Base-by-base conservation (phyloP, 257 asterid genomes). In the Solanum boliviense region DNA sequence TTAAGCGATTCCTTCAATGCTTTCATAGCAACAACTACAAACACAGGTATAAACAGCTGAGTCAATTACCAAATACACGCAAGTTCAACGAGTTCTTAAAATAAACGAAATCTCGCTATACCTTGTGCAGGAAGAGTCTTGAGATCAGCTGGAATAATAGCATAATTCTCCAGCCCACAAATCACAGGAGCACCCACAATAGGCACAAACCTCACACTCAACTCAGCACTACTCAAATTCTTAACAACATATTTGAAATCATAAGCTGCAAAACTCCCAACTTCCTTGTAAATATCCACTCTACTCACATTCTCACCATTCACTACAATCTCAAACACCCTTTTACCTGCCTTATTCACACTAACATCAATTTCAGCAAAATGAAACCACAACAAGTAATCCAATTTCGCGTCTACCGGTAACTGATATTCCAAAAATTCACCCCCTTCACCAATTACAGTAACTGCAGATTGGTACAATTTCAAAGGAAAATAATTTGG, bases 141-240 rank as follows among this genome's bases (percentile, higher is more conserved):
- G 86, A 93, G 94, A 93, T 94, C 99, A 87, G 92, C 87, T 1
- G 98, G 99, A 46, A 96, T 96, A 88, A 97, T 93, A 0, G 99
- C 99, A 72, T 97, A 97, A 91, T 96, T 97, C 92, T 97, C 99
- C 6, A 97, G 92, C 34, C 99, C 99, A 85, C 99, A 97, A 76
- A 97, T 94, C 32, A 95, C 76, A 1, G 99, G 99, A 3, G 92
- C 87, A 0, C 99, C 98, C 15, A 91, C 93, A 46, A 97, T 94
- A 0, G 99, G 89, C 52, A 91, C 93, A 84, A 97, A 92, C 93
- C 93, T 94, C 89, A 97, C 96, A 78, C 32, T 94, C 92, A 97
- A 84, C 87, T 70, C 44, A 20, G 94, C 89, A 75, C 87, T 92
- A 84, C 93, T 97, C 93, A 97, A 90, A 91, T 96, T 97, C 94